Evolutionary conservation across 2,329 filamentous ascomycete genomes (phyloP).

Genomic region (Apiospora arundinis): DNA sequence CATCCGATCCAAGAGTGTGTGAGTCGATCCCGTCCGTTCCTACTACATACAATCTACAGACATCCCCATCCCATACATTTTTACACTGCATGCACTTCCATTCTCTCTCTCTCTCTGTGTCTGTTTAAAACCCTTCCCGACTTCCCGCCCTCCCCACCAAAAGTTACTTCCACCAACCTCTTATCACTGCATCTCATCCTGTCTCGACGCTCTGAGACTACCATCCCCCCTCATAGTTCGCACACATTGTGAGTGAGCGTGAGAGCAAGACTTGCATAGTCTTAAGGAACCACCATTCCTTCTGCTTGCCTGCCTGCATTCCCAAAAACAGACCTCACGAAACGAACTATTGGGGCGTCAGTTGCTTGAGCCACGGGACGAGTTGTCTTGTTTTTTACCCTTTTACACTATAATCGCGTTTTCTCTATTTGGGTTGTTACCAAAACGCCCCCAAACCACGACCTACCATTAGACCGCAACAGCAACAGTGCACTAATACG

Average conservation of each 20-base stretch:
- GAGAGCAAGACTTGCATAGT: constrained; percentile 21
- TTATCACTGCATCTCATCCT: constrained; percentile 21
- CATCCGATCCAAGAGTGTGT: constrained; percentile 15
- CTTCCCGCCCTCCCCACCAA: constrained; percentile 22
- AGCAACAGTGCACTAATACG: constrained; percentile 16
- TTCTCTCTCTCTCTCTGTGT: too few species aligned
- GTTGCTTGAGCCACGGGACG: constrained; percentile 12
- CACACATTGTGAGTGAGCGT: not conserved
- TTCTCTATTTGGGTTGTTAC: not conserved
- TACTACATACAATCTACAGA: not conserved
- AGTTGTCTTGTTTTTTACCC: constrained; percentile 16
- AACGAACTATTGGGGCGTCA: constrained; percentile 14
- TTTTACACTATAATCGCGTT: constrained; percentile 13
- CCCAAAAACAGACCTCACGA: not conserved
- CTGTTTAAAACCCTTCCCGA: constrained; percentile 21
- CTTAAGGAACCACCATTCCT: constrained; percentile 16
- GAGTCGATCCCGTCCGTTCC: constrained; percentile 19
- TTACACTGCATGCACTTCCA: not conserved
- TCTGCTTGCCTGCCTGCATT: constrained; percentile 7
- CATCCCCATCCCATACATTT: not conserved
- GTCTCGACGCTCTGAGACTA: constrained; percentile 11
- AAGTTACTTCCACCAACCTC: constrained; percentile 22
- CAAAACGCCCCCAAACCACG: constrained; percentile 10
- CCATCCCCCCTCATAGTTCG: not conserved
- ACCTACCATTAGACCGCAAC: constrained; percentile 5